Evolutionary conservation across 1,284 basidiomycete species (phyloP).

Genomic region (Rhodotorula sp.): DNA sequence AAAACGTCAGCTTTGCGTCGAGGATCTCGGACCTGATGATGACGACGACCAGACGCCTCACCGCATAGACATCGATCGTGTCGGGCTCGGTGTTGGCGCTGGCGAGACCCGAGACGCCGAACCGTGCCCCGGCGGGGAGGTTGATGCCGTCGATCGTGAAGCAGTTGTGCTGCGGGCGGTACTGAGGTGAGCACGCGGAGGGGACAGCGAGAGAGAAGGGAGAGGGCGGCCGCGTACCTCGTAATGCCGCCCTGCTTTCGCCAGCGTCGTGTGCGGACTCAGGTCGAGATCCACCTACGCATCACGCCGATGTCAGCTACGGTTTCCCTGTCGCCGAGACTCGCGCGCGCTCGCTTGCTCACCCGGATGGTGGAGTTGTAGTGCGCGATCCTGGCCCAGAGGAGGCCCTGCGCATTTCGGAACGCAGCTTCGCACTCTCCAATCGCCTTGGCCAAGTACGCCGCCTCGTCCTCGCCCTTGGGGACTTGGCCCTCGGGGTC

Average conservation of each 20-base stretch:
- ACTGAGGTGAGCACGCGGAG: background rate
- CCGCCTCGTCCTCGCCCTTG: slow-evolving; percentile 41
- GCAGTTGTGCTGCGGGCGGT: slow-evolving; percentile 42
- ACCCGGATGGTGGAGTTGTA: slow-evolving; percentile 42
- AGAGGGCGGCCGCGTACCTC: slow-evolving; percentile 1
- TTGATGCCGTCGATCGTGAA: slow-evolving; percentile 42
- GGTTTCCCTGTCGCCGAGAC: background rate
- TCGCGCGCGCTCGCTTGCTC: slow-evolving; percentile 1
- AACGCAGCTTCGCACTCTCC: slow-evolving; percentile 47
- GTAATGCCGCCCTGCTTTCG: slow-evolving; percentile 44
- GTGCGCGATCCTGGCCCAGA: slow-evolving; percentile 46
- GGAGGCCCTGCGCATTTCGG: slow-evolving; percentile 44
- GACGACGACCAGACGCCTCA: background rate
- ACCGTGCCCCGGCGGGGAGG: slow-evolving; percentile 37
- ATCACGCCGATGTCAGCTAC: background rate
- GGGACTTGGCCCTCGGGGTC: slow-evolving; percentile 36
- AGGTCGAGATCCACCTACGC: slow-evolving; percentile 44
- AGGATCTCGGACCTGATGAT: background rate
- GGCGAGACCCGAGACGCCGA: slow-evolving; percentile 45
- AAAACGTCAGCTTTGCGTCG: background rate
- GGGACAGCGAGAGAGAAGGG: background rate
- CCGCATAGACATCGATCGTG: slow-evolving; percentile 45
- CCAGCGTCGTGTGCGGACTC: slow-evolving; percentile 45
- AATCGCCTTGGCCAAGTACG: slow-evolving; percentile 42
- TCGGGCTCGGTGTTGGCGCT: slow-evolving; percentile 45